Evolutionary conservation across 352 stramenopile species (phyloP).

Genomic region (Peronosclerospora sorghi): DNA sequence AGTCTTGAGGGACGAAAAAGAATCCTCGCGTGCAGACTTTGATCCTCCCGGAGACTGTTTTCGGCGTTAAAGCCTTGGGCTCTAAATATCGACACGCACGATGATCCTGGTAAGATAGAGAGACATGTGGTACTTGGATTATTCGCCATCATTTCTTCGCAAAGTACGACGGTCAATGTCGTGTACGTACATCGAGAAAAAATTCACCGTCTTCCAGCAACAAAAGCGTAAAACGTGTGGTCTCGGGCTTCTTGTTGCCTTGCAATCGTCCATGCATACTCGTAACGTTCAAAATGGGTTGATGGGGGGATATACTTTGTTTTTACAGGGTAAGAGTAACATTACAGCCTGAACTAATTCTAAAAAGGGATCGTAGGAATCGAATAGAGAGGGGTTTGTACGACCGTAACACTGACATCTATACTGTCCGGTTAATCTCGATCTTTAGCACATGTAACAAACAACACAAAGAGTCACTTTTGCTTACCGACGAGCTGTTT

Average conservation of each 20-base stretch:
- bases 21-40: conserved; percentile 84
- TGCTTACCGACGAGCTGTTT: too few relatives aligned
- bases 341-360: too few relatives aligned
- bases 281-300: too few relatives aligned
- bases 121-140: not conserved
- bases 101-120: conserved; percentile 33
- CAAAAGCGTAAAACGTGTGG: conserved; percentile 79
- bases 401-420: too few relatives aligned
- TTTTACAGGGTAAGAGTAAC: too few relatives aligned
- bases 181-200: conserved; percentile 72
- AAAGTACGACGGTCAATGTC: too few relatives aligned
- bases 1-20: conserved; percentile 81
- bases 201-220: conserved; percentile 88
- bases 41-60: conserved; percentile 48
- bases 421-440: too few relatives aligned
- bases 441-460: too few relatives aligned
- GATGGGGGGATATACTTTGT: too few relatives aligned
- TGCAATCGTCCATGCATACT: conserved; percentile 18
- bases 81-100: conserved; percentile 53
- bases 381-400: too few relatives aligned
- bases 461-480: too few relatives aligned
- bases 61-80: conserved; percentile 13
- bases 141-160: conserved; percentile 8
- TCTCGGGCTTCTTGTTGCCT: conserved; percentile 30
- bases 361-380: too few relatives aligned